Percentiles rank a stretch among this genome's conserved stretches.
phyloP scores from a whole-genome alignment of 352 stramenopile species.

The Globisporangium middletonii region DNA sequence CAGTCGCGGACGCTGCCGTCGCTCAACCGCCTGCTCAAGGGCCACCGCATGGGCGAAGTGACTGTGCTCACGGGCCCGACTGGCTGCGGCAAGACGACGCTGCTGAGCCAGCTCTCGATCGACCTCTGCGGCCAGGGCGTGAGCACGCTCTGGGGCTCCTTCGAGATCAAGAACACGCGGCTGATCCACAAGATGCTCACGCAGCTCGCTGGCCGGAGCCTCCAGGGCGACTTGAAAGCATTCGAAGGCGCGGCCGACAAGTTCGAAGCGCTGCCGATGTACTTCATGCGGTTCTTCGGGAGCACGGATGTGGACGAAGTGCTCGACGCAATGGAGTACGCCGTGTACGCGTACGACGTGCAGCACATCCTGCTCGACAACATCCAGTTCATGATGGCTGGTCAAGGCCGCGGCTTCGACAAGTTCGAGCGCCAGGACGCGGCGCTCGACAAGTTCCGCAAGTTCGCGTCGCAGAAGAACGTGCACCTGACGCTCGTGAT shows the following conservation, averaged over 20 bases:
- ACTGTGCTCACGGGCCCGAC: slow-evolving; percentile 98
- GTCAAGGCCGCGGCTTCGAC: slow-evolving; percentile 78
- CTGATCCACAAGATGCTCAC: slow-evolving; percentile 98
- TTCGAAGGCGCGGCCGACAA: slow-evolving; percentile 78
- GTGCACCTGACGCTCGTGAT: slow-evolving; percentile 98
- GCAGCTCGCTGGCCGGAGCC: slow-evolving; percentile 82
- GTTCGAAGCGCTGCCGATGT: slow-evolving; percentile 95
- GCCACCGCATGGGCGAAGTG: slow-evolving; percentile 96
- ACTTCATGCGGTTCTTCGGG: slow-evolving; percentile 99
- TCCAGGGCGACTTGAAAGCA: slow-evolving; percentile 65
- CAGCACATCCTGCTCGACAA: slow-evolving; percentile 99
- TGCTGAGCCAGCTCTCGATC: slow-evolving; percentile 89
- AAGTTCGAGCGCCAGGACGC: slow-evolving; percentile 92
- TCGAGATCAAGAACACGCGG: slow-evolving; percentile 98
- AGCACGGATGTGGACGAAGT: slow-evolving; percentile 93
- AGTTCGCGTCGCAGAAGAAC: slow-evolving; percentile 97
- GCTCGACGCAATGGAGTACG: slow-evolving; percentile 98
- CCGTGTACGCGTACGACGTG: slow-evolving; percentile 97
- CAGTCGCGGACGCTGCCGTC: slow-evolving; percentile 91
- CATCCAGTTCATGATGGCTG: slow-evolving; percentile 99
- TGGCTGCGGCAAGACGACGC: slow-evolving; percentile 93
- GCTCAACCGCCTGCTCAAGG: slow-evolving; percentile 96
- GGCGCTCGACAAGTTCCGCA: slow-evolving; percentile 94
- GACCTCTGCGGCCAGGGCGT: slow-evolving; percentile 93
- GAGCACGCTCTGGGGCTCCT: slow-evolving; percentile 98